These are phyloP conservation scores for Neofusicoccum laricinum DNA, from an alignment of 2,329 filamentous ascomycete species.

Conservation along the genomic window DNA sequence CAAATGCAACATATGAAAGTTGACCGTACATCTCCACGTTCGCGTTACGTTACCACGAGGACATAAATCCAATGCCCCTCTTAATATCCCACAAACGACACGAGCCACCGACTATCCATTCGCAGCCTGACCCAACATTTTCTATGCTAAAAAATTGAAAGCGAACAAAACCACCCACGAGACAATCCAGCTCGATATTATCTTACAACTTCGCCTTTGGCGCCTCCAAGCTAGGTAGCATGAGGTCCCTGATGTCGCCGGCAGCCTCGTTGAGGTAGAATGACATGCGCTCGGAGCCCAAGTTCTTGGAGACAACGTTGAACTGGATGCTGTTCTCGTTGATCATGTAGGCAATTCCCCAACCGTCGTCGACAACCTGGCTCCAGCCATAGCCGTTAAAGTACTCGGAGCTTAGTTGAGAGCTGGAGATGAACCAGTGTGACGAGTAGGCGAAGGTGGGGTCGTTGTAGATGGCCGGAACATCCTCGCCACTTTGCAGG, in stretches of 20 bases:
- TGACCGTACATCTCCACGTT: background rate
- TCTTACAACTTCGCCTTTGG: constrained; percentile 83
- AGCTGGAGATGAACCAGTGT: constrained; percentile 86
- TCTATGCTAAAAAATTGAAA: too few species aligned
- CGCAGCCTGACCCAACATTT: too few species aligned
- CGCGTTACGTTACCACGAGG: too few species aligned
- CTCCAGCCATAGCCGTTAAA: constrained; percentile 99
- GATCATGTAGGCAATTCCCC: constrained; percentile 99
- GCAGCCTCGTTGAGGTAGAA: constrained; percentile 95
- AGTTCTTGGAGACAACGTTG: constrained; percentile 91
- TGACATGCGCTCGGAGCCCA: constrained; percentile 88
- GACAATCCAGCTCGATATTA: constrained; percentile 29
- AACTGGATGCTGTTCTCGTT: constrained; percentile 99
- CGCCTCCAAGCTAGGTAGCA: constrained; percentile 73
- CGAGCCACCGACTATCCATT: too few species aligned
- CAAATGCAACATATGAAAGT: background rate
- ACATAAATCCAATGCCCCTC: too few species aligned
- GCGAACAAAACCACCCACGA: background rate
- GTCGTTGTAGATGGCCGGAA: constrained; percentile 83
- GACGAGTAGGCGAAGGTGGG: constrained; percentile 79
- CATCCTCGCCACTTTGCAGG: constrained; percentile 72
- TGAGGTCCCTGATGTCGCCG: constrained; percentile 79
- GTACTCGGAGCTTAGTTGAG: constrained; percentile 90
- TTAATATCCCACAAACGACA: too few species aligned
- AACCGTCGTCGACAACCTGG: constrained; percentile 93